Evolutionary conservation across 768 basidiomycete genomes (phyloP).

Genomic region (Pleurotus salmoneostramineus): DNA sequence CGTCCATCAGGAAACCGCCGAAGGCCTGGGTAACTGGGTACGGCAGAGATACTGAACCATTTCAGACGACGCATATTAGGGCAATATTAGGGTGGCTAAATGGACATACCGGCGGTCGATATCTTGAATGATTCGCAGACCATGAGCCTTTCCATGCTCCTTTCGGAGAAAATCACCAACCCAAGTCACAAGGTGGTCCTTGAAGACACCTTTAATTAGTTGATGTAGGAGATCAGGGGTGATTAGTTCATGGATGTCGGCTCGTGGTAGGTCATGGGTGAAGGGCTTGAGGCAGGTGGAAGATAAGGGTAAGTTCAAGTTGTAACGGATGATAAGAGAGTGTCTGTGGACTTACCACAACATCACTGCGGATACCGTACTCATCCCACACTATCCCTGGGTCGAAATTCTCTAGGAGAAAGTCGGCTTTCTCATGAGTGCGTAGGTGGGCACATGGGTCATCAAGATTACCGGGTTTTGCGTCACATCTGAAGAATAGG

Average conservation of each 20-base stretch:
- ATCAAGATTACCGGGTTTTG: conserved; percentile 13
- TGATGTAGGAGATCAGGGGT: conserved; percentile 34
- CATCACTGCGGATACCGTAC: conserved; percentile 26
- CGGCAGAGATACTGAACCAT: conserved; percentile 13
- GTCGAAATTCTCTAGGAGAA: conserved; percentile 20
- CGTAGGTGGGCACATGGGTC: conserved; percentile 8
- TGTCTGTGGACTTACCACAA: conserved; percentile 21
- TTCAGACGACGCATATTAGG: neutral
- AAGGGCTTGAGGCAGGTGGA: conserved; percentile 23
- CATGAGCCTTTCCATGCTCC: conserved; percentile 13
- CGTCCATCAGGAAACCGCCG: conserved; percentile 22
- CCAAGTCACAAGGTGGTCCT: conserved; percentile 37
- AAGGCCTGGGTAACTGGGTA: conserved; percentile 17
- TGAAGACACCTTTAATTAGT: conserved; percentile 37
- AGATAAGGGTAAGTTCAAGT: neutral
- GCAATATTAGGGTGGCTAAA: neutral
- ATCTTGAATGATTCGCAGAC: conserved; percentile 23
- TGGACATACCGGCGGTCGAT: conserved; percentile 27
- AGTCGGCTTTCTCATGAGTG: conserved; percentile 18
- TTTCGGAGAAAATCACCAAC: conserved; percentile 22
- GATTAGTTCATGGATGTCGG: conserved; percentile 29
- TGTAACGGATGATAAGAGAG: neutral
- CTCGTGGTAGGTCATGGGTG: conserved; percentile 26
- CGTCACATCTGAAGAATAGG: conserved; percentile 10
- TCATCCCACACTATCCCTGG: conserved; percentile 26